Base-by-base conservation (phyloP, 306 rosid species). In the Hippophae gyantsensis region DNA sequence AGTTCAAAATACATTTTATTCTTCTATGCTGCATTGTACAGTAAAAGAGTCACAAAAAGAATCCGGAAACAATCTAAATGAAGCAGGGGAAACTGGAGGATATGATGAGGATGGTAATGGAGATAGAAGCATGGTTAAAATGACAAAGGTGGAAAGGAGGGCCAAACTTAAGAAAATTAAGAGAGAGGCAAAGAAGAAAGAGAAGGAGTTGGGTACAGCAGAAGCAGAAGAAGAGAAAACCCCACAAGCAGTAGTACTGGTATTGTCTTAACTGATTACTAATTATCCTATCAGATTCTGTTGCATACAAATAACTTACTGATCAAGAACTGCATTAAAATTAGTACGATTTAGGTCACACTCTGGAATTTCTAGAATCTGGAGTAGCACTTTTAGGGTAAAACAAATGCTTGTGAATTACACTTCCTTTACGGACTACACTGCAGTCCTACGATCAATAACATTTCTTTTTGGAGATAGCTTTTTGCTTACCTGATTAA, bases 191-290 rank as follows among this genome's bases (percentile, higher is more conserved):
- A 92, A 83, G 61, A 88, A 92, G 45, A 88, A 78, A 70, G 95
- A 84, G 63, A 89, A 79, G 60, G 94, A 76, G 55, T 64, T 45
- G 67, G 67, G 71, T 13, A 57, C 65, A 66, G 66, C 49, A 9
- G 95, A 80, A 58, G 80, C 55, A 52, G 76, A 78, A 66, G 80
- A 56, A 52, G 76, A 78, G 64, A 79, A 77, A 76, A 76, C 85
- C 26, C 77, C 95, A 26, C 99, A 88, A 71, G 86, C 95, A 13
- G 80, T 89, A 8, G 90, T 82, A 18, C 70, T 88, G 96, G 99
- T 88, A 92, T 66, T 62, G 10, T 69, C 18, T 42, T 13, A 45
- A 66, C 56, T 32, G 38, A 32, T 32, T 32, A 32, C 38, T 32
- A 4, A 32, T 32, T 32, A 32, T 32, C 38, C 38, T 32, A 2